Evolutionary conservation across 2,329 filamentous ascomycete genomes (phyloP), one percentile per base, ranked within the genome.

Genomic region (Zymoseptoria crescenta): DNA sequence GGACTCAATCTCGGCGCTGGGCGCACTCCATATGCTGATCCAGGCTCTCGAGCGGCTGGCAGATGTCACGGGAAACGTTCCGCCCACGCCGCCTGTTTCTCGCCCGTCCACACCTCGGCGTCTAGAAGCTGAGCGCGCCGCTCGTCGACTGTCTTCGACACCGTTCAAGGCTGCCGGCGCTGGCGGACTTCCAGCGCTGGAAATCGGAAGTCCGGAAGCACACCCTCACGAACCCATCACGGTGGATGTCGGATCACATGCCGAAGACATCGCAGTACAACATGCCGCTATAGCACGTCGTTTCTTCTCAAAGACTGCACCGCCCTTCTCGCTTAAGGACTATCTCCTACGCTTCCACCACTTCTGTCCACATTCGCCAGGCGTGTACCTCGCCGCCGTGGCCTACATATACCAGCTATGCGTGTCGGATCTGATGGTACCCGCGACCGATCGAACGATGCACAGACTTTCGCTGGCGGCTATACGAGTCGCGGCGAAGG

Each of bases 311-410:
- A 96, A 94, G 72, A 84, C 86, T 55, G 85, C 91, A 16, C 93
- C 94, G 20, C 87, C 88, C 9, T 93, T 97, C 65, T 82, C 85
- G 41, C 81, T 96, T 52, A 84, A 87, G 69, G 88, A 94, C 64
- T 99, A 97, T 71, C 82, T 97, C 24, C 80, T 86, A 68, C 88
- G 93, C 16, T 83, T 97, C 59, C 92, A 97, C 75, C 85, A 85
- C 59, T 96, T 88, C 76, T 97, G 93, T 70, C 92, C 94, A 3
- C 91, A 96, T 83, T 95, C 89, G 62, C 91, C 92, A 0, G 93
- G 87, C 24, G 93, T 97, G 8, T 96, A 96, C 75, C 85, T 99
- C 27, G 91, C 93, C 1, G 87, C 92, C 4, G 91, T 89, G 52
- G 80, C 88, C 8, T 97, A 96, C 76, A 93, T 96, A 65, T 87